A percentile compares a stretch with the other conserved stretches of the same genome.
Conservation (phyloP, 371 early-diverging fungal genomes). For the Lichtheimia ramosa region DNA sequence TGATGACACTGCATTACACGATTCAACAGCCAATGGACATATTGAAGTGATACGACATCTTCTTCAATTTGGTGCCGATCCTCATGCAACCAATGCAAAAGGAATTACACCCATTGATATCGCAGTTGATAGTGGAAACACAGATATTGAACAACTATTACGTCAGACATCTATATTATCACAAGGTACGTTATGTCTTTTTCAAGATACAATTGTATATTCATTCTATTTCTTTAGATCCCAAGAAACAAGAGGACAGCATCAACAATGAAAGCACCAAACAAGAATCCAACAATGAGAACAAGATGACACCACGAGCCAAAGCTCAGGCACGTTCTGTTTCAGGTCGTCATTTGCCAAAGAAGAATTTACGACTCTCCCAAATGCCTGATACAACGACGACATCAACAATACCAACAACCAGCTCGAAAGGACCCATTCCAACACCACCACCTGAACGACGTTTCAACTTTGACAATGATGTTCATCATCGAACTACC, state of each 20-base stretch:
- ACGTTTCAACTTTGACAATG: conserved; percentile 20
- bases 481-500: no score
- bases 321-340: conserved; percentile 32
- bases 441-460: conserved; percentile 49
- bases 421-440: conserved; percentile 13
- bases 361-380: conserved; percentile 30
- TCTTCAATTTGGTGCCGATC: conserved; percentile 59
- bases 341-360: conserved; percentile 37
- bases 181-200: not conserved
- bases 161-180: not conserved
- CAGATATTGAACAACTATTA: conserved; percentile 29
- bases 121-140: conserved; percentile 48
- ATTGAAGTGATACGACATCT: conserved; percentile 59
- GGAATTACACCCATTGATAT: conserved; percentile 58
- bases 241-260: no score
- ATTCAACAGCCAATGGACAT: conserved; percentile 74
- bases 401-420: conserved; percentile 24
- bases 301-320: conserved; percentile 1
- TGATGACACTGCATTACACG: conserved; percentile 79
- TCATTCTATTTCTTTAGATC: not conserved
- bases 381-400: conserved; percentile 8
- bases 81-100: conserved; percentile 49
- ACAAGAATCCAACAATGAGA: not conserved
- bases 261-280: no score
- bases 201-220: not conserved